A percentile compares a stretch with the other conserved stretches of the same genome.
Evolutionary conservation across 2,329 filamentous ascomycete genomes (phyloP).

Genomic region (Triangularia verruculosa): DNA sequence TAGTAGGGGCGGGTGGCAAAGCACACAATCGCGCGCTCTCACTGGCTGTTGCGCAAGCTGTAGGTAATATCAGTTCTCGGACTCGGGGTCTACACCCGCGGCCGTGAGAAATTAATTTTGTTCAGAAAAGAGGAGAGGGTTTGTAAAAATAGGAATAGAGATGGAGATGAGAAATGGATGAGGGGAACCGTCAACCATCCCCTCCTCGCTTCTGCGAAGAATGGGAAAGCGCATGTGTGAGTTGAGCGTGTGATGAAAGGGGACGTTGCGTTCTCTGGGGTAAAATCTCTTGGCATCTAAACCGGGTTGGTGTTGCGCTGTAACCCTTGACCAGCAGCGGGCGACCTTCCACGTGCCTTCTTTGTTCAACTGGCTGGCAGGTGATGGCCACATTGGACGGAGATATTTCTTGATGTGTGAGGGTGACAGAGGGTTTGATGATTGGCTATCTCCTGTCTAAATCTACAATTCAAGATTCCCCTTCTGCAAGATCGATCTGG

Average conservation of each 20-base stretch:
- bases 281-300: neutral
- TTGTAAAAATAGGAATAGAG: neutral
- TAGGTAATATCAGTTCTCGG: too few species aligned
- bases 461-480: too few species aligned
- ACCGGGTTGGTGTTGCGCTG: neutral
- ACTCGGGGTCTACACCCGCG: too few species aligned
- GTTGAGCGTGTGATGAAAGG: neutral
- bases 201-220: neutral
- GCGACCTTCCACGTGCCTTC: neutral
- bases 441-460: neutral
- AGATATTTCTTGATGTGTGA: neutral
- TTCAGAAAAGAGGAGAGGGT: neutral
- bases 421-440: neutral
- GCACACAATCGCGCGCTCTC: too few species aligned
- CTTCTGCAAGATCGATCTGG: too few species aligned
- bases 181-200: too few species aligned
- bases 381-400: neutral
- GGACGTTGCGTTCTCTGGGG: neutral
- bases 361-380: neutral
- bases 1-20: too few species aligned
- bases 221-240: neutral
- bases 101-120: too few species aligned
- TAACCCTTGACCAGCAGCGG: too few species aligned
- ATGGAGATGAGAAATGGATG: neutral
- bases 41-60: too few species aligned